These are phyloP conservation scores for Aspergillus ellipticus DNA, from an alignment of 495 filamentous ascomycete genomes.

Conservation along the genomic window DNA sequence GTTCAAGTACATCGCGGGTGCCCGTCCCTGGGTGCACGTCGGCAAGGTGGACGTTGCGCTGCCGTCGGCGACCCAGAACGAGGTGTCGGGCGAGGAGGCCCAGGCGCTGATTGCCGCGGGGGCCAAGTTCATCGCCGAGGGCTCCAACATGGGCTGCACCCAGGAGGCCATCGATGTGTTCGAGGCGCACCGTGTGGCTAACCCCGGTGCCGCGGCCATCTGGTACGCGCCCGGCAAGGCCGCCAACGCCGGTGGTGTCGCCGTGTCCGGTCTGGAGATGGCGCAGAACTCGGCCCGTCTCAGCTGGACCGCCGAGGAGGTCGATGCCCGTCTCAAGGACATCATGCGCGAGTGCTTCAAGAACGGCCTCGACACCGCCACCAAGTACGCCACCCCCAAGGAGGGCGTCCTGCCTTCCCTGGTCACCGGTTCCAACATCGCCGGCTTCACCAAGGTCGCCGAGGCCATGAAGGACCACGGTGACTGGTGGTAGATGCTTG, in stretches of 20 bases:
- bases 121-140: constrained; percentile 86
- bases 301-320: constrained; percentile 81
- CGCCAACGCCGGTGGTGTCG: constrained; percentile 96
- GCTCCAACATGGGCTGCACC: constrained; percentile 98
- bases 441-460: constrained; percentile 94
- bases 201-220: constrained; percentile 64
- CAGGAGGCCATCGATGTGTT: constrained; percentile 93
- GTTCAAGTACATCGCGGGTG: constrained; percentile 86
- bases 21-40: constrained; percentile 86
- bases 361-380: constrained; percentile 84
- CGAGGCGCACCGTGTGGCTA: constrained; percentile 72
- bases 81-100: constrained; percentile 87
- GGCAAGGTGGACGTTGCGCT: constrained; percentile 87
- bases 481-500: constrained; percentile 90
- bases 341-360: constrained; percentile 96
- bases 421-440: constrained; percentile 93
- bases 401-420: constrained; percentile 86
- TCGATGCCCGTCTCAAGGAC: constrained; percentile 83
- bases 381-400: constrained; percentile 71
- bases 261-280: constrained; percentile 98
- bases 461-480: constrained; percentile 94
- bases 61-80: constrained; percentile 94
- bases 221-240: constrained; percentile 96
- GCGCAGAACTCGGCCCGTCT: constrained; percentile 91
- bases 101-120: constrained; percentile 73